Evolutionary conservation across 179 eudicot genomes (phyloP).

Genomic region (Monotropa hypopitys): DNA sequence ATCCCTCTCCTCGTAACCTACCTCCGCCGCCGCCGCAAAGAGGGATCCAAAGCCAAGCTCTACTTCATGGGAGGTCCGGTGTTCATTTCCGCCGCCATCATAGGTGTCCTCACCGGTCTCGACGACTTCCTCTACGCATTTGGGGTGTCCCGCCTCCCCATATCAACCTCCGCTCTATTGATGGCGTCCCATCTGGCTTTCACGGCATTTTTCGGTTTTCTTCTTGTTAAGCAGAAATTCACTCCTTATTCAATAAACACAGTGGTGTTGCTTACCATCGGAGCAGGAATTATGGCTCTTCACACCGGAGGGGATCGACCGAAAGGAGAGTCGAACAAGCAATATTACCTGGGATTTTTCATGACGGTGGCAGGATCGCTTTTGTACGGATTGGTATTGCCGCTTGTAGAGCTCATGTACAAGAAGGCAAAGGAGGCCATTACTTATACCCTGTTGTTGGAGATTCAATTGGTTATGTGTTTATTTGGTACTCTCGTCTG

Average conservation of each 20-base stretch:
- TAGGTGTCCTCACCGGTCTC: conserved; percentile 17
- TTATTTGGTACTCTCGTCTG: conserved; percentile 19
- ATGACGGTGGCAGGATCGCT: conserved; percentile 20
- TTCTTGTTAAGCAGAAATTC: conserved; percentile 23
- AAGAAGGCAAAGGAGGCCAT: not conserved
- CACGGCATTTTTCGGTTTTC: conserved; percentile 21
- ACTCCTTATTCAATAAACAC: conserved; percentile 20
- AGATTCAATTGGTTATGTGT: conserved; percentile 8
- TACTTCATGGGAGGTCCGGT: conserved; percentile 8
- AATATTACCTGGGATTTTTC: conserved; percentile 18
- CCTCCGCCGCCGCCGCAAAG: conserved; percentile 9
- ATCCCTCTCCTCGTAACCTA: conserved; percentile 31
- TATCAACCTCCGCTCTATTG: conserved; percentile 17
- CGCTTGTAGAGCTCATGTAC: conserved; percentile 13
- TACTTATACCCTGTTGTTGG: not conserved
- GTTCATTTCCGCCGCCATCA: conserved; percentile 10
- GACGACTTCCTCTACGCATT: conserved; percentile 22
- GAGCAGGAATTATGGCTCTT: conserved; percentile 17
- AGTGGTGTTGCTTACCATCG: conserved; percentile 16
- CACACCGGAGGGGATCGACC: conserved; percentile 23
- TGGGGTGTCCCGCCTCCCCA: conserved; percentile 17
- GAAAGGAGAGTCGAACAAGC: conserved; percentile 16
- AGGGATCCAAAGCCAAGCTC: not conserved
- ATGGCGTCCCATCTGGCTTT: conserved; percentile 20
- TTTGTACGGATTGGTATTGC: conserved; percentile 22